phyloP scores from a whole-genome alignment of 148 eudicot genomes.

The Drosera capensis region DNA sequence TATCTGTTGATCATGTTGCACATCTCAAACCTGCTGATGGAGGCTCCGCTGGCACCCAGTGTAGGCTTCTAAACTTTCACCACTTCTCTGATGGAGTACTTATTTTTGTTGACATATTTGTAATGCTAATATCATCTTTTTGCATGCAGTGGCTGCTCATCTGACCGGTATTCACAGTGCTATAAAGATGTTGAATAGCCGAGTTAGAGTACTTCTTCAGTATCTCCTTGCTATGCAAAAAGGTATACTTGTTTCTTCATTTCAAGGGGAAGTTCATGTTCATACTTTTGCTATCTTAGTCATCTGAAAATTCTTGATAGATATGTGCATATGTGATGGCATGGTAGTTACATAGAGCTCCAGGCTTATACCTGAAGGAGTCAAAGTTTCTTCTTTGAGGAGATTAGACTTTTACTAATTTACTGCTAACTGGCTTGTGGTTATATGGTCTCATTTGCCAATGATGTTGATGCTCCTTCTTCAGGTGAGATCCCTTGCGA shows the following conservation, averaged over 20 bases:
- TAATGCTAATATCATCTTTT: background rate
- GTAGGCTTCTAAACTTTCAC: slow-evolving; percentile 23
- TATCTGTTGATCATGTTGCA: slow-evolving; percentile 96
- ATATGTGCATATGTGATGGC: too few species aligned
- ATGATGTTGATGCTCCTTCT: slow-evolving; percentile 2
- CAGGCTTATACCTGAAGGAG: too few species aligned
- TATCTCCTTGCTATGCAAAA: slow-evolving; percentile 83
- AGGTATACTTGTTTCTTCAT: slow-evolving; percentile 23
- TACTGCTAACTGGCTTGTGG: background rate
- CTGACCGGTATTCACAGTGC: slow-evolving; percentile 94
- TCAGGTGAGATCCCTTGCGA: slow-evolving; percentile 63
- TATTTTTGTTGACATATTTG: background rate
- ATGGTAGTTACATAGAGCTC: too few species aligned
- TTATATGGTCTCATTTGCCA: too few species aligned
- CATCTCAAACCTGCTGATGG: slow-evolving; percentile 98
- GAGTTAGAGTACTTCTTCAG: slow-evolving; percentile 81
- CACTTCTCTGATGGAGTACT: background rate
- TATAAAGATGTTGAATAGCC: slow-evolving; percentile 89
- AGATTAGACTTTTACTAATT: background rate
- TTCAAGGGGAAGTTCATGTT: background rate
- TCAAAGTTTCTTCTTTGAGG: background rate
- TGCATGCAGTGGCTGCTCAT: slow-evolving; percentile 82
- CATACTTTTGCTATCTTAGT: background rate
- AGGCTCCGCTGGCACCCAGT: slow-evolving; percentile 94
- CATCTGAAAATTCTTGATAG: too few species aligned